phyloP scores from a whole-genome alignment of 345 rosid genomes.

The Durio zibethinus region DNA sequence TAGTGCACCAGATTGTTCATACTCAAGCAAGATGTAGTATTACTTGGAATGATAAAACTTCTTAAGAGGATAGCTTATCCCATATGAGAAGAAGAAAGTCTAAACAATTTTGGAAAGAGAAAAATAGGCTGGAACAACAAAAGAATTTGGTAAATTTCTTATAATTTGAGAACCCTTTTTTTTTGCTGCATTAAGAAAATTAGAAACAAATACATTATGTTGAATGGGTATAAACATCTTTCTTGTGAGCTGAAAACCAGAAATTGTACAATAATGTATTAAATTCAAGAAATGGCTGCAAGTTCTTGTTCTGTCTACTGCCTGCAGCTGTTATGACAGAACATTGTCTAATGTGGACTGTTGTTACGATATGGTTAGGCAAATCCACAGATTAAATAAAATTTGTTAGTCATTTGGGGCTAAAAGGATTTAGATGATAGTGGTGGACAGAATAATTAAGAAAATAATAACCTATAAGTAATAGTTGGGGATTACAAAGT shows the following conservation, averaged over 20 bases:
- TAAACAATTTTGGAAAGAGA: background rate
- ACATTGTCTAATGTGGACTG: background rate
- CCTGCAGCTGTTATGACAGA: conserved; percentile 24
- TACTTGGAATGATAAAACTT: conserved; percentile 3
- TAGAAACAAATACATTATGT: background rate
- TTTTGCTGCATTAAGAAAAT: background rate
- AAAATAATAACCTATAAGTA: background rate
- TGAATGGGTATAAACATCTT: background rate
- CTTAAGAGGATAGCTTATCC: background rate
- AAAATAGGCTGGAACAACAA: background rate
- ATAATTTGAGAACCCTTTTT: background rate
- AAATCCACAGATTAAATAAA: background rate
- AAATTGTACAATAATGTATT: background rate
- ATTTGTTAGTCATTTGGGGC: background rate
- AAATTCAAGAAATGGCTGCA: background rate
- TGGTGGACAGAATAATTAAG: background rate
- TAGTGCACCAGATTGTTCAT: background rate
- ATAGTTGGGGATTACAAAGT: background rate
- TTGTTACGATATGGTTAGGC: background rate
- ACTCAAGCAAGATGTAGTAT: background rate
- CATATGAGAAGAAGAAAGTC: background rate
- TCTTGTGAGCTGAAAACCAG: background rate
- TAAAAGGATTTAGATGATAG: background rate
- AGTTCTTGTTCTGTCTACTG: background rate
- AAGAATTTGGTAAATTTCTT: background rate